Percentiles rank a stretch among this genome's conserved stretches.
Evolutionary conservation across 2,329 filamentous ascomycete species (phyloP).

Genomic region (Fusarium transvaalense): DNA sequence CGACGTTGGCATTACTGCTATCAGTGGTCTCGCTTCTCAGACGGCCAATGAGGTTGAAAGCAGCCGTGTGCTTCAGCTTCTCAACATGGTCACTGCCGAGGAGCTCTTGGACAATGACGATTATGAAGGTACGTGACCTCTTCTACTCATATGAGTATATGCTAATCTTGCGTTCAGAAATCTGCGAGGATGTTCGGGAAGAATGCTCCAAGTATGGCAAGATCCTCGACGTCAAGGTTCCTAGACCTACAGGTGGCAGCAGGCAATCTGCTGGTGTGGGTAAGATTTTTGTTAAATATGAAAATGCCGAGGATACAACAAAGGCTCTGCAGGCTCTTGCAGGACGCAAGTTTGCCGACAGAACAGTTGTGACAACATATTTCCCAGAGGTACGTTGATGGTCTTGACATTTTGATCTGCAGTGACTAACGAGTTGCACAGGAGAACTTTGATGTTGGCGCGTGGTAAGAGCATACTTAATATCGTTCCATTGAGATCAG

Average conservation of each 20-base stretch:
- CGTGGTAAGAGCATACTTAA: slow-evolving; percentile 71
- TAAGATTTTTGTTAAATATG: slow-evolving; percentile 98
- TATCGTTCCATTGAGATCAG: slow-evolving; percentile 12
- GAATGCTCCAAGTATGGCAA: slow-evolving; percentile 93
- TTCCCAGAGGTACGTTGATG: slow-evolving; percentile 81
- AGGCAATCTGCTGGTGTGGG: slow-evolving; percentile 90
- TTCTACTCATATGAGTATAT: not conserved
- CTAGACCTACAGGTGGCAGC: slow-evolving; percentile 84
- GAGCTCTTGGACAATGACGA: slow-evolving; percentile 95
- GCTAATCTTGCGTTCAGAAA: slow-evolving; percentile 75
- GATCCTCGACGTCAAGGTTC: slow-evolving; percentile 91
- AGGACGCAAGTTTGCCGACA: slow-evolving; percentile 93
- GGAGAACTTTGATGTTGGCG: slow-evolving; percentile 94
- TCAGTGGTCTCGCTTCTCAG: slow-evolving; percentile 96
- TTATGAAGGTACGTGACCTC: slow-evolving; percentile 79
- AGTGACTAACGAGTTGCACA: slow-evolving; percentile 57
- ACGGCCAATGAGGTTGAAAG: slow-evolving; percentile 82
- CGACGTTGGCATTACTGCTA: slow-evolving; percentile 96
- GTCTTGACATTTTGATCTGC: not conserved
- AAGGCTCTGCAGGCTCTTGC: slow-evolving; percentile 91
- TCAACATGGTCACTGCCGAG: slow-evolving; percentile 99
- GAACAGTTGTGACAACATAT: slow-evolving; percentile 96
- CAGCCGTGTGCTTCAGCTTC: slow-evolving; percentile 86
- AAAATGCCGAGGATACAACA: slow-evolving; percentile 79
- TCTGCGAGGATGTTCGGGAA: slow-evolving; percentile 91